Base-by-base conservation (phyloP, 768 basidiomycete genomes). In the Fibroporia radiculosa region DNA sequence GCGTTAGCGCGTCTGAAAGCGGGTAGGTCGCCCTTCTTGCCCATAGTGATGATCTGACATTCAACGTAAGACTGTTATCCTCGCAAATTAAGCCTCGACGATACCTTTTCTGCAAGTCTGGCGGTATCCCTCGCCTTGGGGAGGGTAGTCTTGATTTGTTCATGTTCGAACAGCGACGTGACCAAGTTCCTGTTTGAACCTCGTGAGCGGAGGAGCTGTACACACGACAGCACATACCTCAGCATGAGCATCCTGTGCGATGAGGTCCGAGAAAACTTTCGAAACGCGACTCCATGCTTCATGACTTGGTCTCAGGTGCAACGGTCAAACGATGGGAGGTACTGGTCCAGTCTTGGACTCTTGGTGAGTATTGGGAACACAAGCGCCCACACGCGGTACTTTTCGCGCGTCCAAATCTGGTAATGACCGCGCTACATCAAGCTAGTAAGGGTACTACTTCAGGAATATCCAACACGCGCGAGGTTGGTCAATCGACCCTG, bases 201-300 rank as follows among this genome's bases (percentile, higher is more conserved):
- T 35, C 34, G n/a, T n/a, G n/a, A n/a, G n/a, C n/a, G n/a, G n/a
- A n/a, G n/a, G n/a, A n/a, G n/a, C n/a, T n/a, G n/a, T 58, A 44
- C 40, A 41, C 43, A 32, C 18, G 47, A 11, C 18, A 18, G 22
- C 2, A 20, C 44, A 74, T 47, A 93, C 92, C 95, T 75, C 44
- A 98, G 71, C 84, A 98, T 91, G 44, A 96, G 74, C 71, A 84
- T 85, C 55, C 95, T 74, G 61, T 98, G 95, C 10, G 92, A 87
- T 44, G 90, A 83, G 16, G 89, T 85, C 66, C 93, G 78, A 59
- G 87, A 88, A 61, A 96, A 80, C 60, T 93, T 95, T 60, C 92
- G 79, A 64, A 92, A 89, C 16, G 89, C 88, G 44, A 90, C 73
- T 31, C 92, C 90, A 80, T 97, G 93, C 72, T 95, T 92, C 92